Evolutionary conservation across 164 flowering plant genomes (phyloP), one percentile per base, ranked within the genome.

Genomic region (Kalanchoe fedtschenkoi): DNA sequence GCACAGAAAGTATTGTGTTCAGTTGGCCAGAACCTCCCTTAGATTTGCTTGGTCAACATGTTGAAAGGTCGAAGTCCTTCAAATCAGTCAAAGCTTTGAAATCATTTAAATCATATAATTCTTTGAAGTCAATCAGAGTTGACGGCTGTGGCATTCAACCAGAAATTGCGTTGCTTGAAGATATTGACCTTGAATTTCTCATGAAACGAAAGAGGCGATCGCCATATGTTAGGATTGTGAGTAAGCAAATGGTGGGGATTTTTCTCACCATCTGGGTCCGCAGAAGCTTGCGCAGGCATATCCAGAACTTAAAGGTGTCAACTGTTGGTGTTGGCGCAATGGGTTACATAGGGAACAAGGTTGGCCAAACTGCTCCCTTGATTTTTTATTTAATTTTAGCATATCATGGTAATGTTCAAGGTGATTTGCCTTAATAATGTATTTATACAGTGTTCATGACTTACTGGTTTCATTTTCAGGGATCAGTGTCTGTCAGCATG

Each of bases 341-440:
- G 97, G 99, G 99, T 67, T 91, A 83, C 72, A 87, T 89, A 32
- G 96, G 99, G 35, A 95, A 91, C 87, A 91, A 88, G 96, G 97
- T 85, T 5, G 24, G 75, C 51, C 61, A 60, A 39, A 51, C 21
- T 43, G 37, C 19, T 56, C 22, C 1, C 21, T 32, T 28, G 17
- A 47, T 61, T 30, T 60, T 39, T 26, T 33, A 26, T 29, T n/a
- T 14, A 29, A 43, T 34, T 22, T 30, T 15, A 56, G 10, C 10
- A 61, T 13, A 44, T 37, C 11, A 9, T 37, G 39, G 14, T 37
- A 9, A 8, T 0, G 39, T 37, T 37, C 11, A 9, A 5, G 11
- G 11, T 21, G 5, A 17, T 17, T 22, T 58, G 38, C 11, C 16
- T 4, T 11, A 33, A 21, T 33, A 8, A 33, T 11, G 16, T 22